Evolutionary conservation across 1,284 basidiomycete genomes (phyloP), one percentile per base, ranked within the genome.

Genomic region (Marasmius oreades): DNA sequence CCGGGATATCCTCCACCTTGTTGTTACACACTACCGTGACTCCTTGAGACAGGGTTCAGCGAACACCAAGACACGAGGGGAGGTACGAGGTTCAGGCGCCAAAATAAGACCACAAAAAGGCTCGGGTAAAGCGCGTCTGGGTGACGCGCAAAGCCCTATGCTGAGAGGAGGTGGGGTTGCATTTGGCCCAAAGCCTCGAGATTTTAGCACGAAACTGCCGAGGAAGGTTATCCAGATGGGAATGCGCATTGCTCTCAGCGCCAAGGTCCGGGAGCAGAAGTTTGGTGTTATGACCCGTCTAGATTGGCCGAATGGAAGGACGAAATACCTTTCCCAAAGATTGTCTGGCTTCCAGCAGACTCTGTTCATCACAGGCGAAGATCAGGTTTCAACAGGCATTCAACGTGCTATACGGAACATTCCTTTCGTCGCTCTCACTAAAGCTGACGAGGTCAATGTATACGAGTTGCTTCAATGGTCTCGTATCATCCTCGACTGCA

Each of bases 21-120:
- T 95, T 66, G 89, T 95, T 39, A 86, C 92, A 8, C 93, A 97
- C 69, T 85, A 97, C 70, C 86, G 92, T 28, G 93, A 97, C 64
- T 84, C 86, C 6, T 80, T 95, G 43, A 90, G 96, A 33, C 88
- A 93, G 72, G 95, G 94, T 45, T 88, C 89, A n/a, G 93, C 92
- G 5, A 87, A 79, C 63, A 98, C 95, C 26, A 98, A 98, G 75
- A 93, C 89, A 36, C 88, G 97, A 55, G 85, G 84, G 26, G 93
- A 98, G 68, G 93, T 98, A 11, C 80, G 84, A 31, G 94, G 92
- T 52, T 96, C 93, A 0, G 93, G 92, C 22, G 76, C 80, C 62
- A 99, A 99, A 74, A 82, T 98, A 57, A 82, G 90, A 26, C 89
- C 82, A 5, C 96, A 99, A 70, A 99, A 99, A 73, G 95, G 95